A percentile compares a stretch with the other conserved stretches of the same genome.
These are phyloP conservation scores for Brassica balearica DNA, from an alignment of 441 rosid species.

Conservation along the genomic window DNA sequence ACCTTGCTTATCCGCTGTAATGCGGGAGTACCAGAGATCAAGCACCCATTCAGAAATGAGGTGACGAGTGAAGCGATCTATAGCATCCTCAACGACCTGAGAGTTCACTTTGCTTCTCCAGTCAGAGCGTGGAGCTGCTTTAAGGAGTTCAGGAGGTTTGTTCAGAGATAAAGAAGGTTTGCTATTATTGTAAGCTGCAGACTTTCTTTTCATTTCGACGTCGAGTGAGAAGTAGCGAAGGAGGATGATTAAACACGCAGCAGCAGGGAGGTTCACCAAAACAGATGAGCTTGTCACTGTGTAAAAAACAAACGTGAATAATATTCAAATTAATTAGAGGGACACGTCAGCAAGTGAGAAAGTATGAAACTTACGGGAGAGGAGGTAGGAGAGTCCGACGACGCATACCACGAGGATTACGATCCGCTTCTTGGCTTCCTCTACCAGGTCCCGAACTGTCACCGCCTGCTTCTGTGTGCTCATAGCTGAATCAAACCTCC, in stretches of 20 bases:
- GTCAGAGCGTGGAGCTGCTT: slow-evolving; percentile 57
- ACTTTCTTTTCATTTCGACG: slow-evolving; percentile 80
- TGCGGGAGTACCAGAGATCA: slow-evolving; percentile 91
- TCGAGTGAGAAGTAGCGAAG: slow-evolving; percentile 90
- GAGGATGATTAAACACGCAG: slow-evolving; percentile 76
- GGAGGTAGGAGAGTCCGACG: slow-evolving; percentile 88
- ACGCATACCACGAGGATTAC: slow-evolving; percentile 88
- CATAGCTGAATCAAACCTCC: slow-evolving; percentile 49
- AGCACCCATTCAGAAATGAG: slow-evolving; percentile 92
- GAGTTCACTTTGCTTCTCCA: slow-evolving; percentile 97
- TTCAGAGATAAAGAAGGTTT: slow-evolving; percentile 54
- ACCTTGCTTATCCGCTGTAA: slow-evolving; percentile 89
- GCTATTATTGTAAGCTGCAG: slow-evolving; percentile 65
- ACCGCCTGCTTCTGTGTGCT: slow-evolving; percentile 74
- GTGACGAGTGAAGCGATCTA: slow-evolving; percentile 86
- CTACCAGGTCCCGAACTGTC: slow-evolving; percentile 75
- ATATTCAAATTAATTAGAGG: slow-evolving; percentile 34
- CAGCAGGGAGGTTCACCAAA: slow-evolving; percentile 96
- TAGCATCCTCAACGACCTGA: slow-evolving; percentile 87
- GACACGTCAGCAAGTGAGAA: no score
- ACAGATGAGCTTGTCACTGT: slow-evolving; percentile 99
- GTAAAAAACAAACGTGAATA: slow-evolving; percentile 26
- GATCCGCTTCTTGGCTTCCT: slow-evolving; percentile 95
- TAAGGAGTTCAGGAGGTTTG: slow-evolving; percentile 56
- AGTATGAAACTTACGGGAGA: slow-evolving; percentile 73